Base-by-base conservation (phyloP, 2,329 filamentous ascomycete species). In the Alternaria sp. region DNA sequence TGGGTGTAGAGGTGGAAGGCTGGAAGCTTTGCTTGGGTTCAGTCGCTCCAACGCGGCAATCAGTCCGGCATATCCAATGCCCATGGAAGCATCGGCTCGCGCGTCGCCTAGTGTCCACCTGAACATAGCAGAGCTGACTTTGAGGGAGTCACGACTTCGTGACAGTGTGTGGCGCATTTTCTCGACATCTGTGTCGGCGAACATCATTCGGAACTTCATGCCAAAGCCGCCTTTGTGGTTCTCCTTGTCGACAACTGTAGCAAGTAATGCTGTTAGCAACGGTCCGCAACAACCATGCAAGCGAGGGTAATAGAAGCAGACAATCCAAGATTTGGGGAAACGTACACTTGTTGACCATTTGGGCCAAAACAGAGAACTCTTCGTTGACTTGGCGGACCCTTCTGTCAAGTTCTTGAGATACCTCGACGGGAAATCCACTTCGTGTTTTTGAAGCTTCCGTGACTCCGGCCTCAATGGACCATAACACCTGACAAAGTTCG, bases 391-490 rank as follows among this genome's bases (percentile, higher is more conserved):
- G 83, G 36, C 86, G 84, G 72, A 91, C 88, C 69, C 89, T 89
- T 76, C 86, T 86, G 70, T 88, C 87, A 50, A 92, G 82, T 76
- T 91, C 89, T n/a, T 83, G 80, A 28, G 87, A 82, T 77, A 91
- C 86, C 59, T 91, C 89, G 5, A 79, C 70, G 0, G 89, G 88
- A 17, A 91, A 83, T 15, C 83, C 80, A 67, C 87, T 86, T 15
- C 81, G 80, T 61, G 68, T 61, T 19, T 82, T 83, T 44, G 83
- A 82, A 28, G 82, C 77, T 57, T 77, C 76, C 30, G 52, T 70
- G 26, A 92, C 83, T 6, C 90, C 90, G 21, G 87, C 86, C 77
- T 91, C 89, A 65, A 91, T 88, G n/a, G 87, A 86, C 83, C 89
- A 90, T 45, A 92, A 82, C 45, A 59, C 60, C 50, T 62, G 60